Percentiles rank a stretch among this genome's conserved stretches.
Conservation (phyloP, 2,329 filamentous ascomycete genomes). For the Monilinia aucupariae region DNA sequence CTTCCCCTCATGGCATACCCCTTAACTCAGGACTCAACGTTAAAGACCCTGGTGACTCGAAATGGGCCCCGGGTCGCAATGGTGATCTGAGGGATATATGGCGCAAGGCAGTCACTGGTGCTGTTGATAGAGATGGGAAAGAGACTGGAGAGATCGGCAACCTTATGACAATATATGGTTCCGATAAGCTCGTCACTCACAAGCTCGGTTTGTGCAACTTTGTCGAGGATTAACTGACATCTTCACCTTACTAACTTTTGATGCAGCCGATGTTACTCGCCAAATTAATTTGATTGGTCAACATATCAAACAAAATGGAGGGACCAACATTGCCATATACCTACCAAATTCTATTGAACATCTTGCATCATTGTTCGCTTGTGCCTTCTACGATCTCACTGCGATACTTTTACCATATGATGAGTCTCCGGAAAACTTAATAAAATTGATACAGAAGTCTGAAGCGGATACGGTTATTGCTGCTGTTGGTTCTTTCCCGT, state of each 20-base stretch:
- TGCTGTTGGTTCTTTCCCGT: constrained; percentile 78
- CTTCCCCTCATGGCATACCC: constrained; percentile 78
- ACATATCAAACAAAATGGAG: constrained; percentile 65
- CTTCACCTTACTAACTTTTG: constrained; percentile 22
- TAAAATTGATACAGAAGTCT: constrained; percentile 65
- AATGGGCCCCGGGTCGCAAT: constrained; percentile 77
- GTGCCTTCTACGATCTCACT: constrained; percentile 75
- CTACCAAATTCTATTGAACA: constrained; percentile 91
- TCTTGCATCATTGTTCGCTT: constrained; percentile 75
- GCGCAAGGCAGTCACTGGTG: constrained; percentile 64
- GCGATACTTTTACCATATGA: constrained; percentile 83
- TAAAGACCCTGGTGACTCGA: constrained; percentile 70
- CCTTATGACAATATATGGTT: constrained; percentile 74
- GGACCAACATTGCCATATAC: constrained; percentile 78
- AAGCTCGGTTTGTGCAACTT: constrained; percentile 46
- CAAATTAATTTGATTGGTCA: constrained; percentile 85
- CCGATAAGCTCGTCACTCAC: constrained; percentile 68
- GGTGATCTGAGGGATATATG: constrained; percentile 91
- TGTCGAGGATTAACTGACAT: background rate
- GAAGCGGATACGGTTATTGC: constrained; percentile 78
- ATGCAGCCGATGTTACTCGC: constrained; percentile 63
- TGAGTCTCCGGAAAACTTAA: constrained; percentile 61
- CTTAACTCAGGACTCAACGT: constrained; percentile 74
- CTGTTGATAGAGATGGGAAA: constrained; percentile 57
- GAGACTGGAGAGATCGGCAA: constrained; percentile 57